These are phyloP conservation scores for Aspergillus asperescens DNA, from an alignment of 495 filamentous ascomycete genomes.

Conservation along the genomic window DNA sequence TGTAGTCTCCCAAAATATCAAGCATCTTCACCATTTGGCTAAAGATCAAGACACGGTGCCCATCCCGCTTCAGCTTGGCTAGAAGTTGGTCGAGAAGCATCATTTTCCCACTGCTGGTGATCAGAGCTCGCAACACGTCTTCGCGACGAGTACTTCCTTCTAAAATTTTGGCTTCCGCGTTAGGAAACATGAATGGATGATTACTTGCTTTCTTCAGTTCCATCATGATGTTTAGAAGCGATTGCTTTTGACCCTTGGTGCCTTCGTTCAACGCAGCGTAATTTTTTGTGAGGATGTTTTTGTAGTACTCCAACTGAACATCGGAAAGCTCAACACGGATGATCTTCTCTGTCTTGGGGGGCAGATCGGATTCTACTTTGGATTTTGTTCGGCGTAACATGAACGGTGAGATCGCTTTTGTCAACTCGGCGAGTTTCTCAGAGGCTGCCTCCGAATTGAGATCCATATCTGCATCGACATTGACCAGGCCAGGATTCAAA, in stretches of 20 bases:
- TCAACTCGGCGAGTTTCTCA: conserved; percentile 64
- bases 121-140: conserved; percentile 81
- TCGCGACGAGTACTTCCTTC: conserved; percentile 71
- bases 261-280: conserved; percentile 92
- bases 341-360: conserved; percentile 96
- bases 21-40: conserved; percentile 99
- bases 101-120: conserved; percentile 98
- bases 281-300: conserved; percentile 95
- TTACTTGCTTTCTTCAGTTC: conserved; percentile 98
- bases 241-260: conserved; percentile 81
- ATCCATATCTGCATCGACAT: conserved; percentile 87
- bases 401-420: conserved; percentile 72
- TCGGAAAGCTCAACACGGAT: conserved; percentile 95
- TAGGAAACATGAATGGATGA: conserved; percentile 95
- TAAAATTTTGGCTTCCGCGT: conserved; percentile 82
- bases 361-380: conserved; percentile 91
- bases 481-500: conserved; percentile 80
- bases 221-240: conserved; percentile 98
- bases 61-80: conserved; percentile 82
- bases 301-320: conserved; percentile 95
- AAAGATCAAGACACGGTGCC: conserved; percentile 94
- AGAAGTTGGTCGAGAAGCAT: conserved; percentile 94
- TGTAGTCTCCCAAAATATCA: conserved; percentile 89
- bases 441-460: conserved; percentile 63
- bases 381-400: conserved; percentile 97